A percentile compares a stretch with the other conserved stretches of the same genome.
Conservation (phyloP, 1,284 basidiomycete genomes). For the Leccinum proliferum region DNA sequence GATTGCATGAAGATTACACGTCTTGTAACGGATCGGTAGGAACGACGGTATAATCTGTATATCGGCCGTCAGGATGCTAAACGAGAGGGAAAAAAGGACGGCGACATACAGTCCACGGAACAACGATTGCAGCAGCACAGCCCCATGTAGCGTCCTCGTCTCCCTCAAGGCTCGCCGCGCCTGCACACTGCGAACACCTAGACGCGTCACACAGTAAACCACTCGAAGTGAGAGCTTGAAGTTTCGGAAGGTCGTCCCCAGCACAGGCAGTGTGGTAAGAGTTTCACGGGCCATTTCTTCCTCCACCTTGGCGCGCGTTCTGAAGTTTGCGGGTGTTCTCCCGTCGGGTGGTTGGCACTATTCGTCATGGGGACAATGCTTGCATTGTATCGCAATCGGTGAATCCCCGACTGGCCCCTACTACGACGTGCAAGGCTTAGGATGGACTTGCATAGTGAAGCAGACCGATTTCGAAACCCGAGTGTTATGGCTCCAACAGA, state of each 20-base stretch:
- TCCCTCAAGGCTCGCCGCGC: slow-evolving; percentile 65
- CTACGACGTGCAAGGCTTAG: background rate
- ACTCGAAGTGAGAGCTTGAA: background rate
- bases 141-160: slow-evolving; percentile 60
- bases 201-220: background rate
- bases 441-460: slow-evolving; percentile 9
- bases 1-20: slow-evolving; percentile 88
- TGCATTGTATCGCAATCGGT: background rate
- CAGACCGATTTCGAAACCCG: slow-evolving; percentile 1
- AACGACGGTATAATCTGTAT: slow-evolving; percentile 59
- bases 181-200: slow-evolving; percentile 79
- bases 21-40: slow-evolving; percentile 61
- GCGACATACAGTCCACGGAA: slow-evolving; percentile 76
- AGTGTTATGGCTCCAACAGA: background rate
- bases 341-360: background rate
- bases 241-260: background rate
- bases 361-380: background rate
- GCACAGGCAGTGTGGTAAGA: slow-evolving; percentile 4
- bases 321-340: background rate
- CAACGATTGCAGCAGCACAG: slow-evolving; percentile 78
- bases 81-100: slow-evolving; percentile 26
- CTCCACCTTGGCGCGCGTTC: background rate
- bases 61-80: slow-evolving; percentile 7
- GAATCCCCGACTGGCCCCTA: background rate
- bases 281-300: background rate